Percentiles rank a stretch among this genome's conserved stretches.
These are phyloP conservation scores for Alternaria ethzedia DNA, from an alignment of 2,329 filamentous ascomycete genomes.

Conservation along the genomic window DNA sequence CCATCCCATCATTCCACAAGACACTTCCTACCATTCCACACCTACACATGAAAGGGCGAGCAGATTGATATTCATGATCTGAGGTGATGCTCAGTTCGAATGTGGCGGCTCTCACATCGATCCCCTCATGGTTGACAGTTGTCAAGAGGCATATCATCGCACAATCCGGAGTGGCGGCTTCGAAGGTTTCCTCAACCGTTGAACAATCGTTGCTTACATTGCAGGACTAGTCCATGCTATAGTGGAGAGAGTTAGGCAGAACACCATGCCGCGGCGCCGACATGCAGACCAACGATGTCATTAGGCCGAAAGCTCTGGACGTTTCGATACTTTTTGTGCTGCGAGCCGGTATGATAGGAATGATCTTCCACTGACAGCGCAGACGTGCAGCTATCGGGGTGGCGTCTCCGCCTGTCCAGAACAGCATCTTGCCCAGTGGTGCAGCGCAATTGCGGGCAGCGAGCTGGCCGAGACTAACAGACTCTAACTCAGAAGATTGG, in stretches of 20 bases:
- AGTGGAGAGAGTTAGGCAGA: constrained; percentile 30
- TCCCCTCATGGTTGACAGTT: constrained; percentile 18
- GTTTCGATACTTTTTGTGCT: neutral
- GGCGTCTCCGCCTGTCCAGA: constrained; percentile 13
- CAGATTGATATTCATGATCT: neutral
- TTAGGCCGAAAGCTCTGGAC: constrained; percentile 9
- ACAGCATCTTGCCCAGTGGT: constrained; percentile 16
- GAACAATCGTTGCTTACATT: constrained; percentile 27
- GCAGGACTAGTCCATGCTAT: constrained; percentile 25
- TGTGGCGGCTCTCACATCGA: constrained; percentile 23
- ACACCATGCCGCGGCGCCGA: constrained; percentile 21
- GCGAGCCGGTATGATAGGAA: neutral
- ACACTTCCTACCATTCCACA: neutral
- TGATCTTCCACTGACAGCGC: constrained; percentile 6
- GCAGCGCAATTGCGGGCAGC: constrained; percentile 14
- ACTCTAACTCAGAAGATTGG: constrained; percentile 25
- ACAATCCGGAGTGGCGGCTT: neutral
- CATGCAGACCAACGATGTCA: constrained; percentile 23
- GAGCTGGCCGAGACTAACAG: constrained; percentile 19
- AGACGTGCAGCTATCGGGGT: constrained; percentile 14
- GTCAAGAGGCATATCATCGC: constrained; percentile 1
- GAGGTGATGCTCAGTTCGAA: constrained; percentile 29
- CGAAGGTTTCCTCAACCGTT: constrained; percentile 3
- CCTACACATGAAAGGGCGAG: neutral
- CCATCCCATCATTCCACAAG: neutral